A percentile compares a stretch with the other conserved stretches of the same genome.
These are phyloP conservation scores for Emergomyces orientalis DNA, from an alignment of 2,329 filamentous ascomycete genomes.

Conservation along the genomic window DNA sequence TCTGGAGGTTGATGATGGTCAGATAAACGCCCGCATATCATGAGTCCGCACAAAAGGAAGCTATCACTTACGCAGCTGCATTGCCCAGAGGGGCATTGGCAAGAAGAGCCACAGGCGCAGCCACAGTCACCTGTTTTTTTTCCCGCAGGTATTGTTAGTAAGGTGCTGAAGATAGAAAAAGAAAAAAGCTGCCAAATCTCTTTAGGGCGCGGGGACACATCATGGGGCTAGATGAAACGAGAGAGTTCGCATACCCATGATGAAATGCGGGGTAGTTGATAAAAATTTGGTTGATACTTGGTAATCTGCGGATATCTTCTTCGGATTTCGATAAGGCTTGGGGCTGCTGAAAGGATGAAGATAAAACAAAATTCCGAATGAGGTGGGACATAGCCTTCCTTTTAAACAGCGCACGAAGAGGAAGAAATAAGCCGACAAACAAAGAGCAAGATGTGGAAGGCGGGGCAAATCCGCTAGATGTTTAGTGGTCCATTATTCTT, in stretches of 20 bases:
- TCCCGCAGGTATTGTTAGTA: not conserved
- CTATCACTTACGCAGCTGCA: conserved; percentile 6
- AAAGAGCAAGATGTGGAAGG: not conserved
- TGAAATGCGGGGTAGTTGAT: conserved; percentile 4
- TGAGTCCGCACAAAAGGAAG: not conserved
- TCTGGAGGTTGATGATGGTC: not conserved
- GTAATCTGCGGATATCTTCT: not conserved
- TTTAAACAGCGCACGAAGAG: not conserved
- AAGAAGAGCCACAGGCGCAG: conserved; percentile 7
- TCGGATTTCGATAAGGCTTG: not conserved
- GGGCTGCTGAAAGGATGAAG: not conserved
- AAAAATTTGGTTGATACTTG: not conserved
- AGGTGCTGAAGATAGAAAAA: not conserved
- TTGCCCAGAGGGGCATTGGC: conserved; percentile 3
- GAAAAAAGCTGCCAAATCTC: not conserved
- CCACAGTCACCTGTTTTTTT: conserved; percentile 7
- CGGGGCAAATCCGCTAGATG: not conserved
- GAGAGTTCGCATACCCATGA: conserved; percentile 3
- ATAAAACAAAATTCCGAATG: not conserved
- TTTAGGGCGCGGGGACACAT: not conserved
- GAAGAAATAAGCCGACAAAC: not conserved
- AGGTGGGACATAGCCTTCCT: not conserved
- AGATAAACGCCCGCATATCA: not conserved
- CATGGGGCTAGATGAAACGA: not conserved
- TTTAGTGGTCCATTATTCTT: not conserved